Conservation (phyloP, 495 filamentous ascomycete species). For the Daldinia bambusicola region DNA sequence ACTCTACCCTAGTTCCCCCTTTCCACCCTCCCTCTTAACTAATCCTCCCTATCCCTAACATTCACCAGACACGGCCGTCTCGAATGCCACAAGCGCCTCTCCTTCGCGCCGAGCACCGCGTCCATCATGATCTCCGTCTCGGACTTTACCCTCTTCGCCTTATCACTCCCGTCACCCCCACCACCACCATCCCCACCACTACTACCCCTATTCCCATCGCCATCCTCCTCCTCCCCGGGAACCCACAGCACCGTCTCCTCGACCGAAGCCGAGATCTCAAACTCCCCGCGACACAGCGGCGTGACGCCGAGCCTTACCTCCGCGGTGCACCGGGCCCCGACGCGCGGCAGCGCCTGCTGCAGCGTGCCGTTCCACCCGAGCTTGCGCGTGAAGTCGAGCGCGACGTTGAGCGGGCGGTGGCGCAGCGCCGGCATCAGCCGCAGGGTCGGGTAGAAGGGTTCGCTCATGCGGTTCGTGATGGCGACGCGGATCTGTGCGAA, state of each 20-base stretch:
- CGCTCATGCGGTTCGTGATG: conserved; percentile 75
- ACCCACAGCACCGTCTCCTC: conserved; percentile 74
- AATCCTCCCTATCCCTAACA: conserved; percentile 57
- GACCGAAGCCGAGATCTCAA: conserved; percentile 81
- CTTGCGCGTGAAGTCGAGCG: conserved; percentile 84
- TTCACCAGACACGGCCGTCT: conserved; percentile 71
- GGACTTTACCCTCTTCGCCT: conserved; percentile 2
- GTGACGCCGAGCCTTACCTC: conserved; percentile 72
- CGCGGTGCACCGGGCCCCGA: conserved; percentile 65
- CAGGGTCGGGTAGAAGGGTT: conserved; percentile 76
- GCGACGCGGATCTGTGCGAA: conserved; percentile 75
- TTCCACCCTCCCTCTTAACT: not conserved
- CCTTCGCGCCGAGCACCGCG: conserved; percentile 64
- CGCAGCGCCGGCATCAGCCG: conserved; percentile 80
- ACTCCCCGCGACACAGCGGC: conserved; percentile 80
- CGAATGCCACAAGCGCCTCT: conserved; percentile 78
- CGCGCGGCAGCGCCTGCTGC: conserved; percentile 73
- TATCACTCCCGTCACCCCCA: too few relatives aligned
- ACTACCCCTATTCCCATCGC: too few relatives aligned
- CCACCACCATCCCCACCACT: too few relatives aligned
- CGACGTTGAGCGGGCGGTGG: conserved; percentile 75
- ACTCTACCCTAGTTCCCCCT: not conserved
- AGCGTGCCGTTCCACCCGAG: conserved; percentile 86
- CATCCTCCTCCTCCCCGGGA: conserved; percentile 13
- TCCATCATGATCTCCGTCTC: conserved; percentile 58